A percentile compares a stretch with the other conserved stretches of the same genome.
Evolutionary conservation across 257 asterid species (phyloP).

Genomic region (Verbascum thapsus): DNA sequence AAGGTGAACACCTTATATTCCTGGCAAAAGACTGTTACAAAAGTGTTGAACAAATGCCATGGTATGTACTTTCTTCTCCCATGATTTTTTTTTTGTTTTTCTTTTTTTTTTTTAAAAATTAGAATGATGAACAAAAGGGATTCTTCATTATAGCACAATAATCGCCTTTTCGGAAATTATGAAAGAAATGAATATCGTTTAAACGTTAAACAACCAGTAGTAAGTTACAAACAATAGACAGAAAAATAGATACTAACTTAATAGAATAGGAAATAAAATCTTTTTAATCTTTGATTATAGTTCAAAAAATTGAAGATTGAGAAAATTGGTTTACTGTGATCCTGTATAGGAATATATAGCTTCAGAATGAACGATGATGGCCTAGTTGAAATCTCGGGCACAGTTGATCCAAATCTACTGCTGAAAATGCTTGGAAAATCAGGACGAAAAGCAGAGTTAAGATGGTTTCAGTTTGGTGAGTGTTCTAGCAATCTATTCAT

Average conservation of each 20-base stretch:
- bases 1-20: slow-evolving; percentile 31
- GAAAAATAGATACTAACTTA: too few species aligned
- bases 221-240: too few species aligned
- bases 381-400: slow-evolving; percentile 35
- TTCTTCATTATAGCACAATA: too few species aligned
- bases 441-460: slow-evolving; percentile 31
- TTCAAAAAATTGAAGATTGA: too few species aligned
- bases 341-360: slow-evolving; percentile 30
- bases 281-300: too few species aligned
- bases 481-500: slow-evolving; percentile 48
- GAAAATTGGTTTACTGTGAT: background rate
- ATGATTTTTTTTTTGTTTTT: background rate
- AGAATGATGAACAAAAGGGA: too few species aligned
- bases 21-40: slow-evolving; percentile 35
- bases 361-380: slow-evolving; percentile 40
- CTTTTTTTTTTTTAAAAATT: too few species aligned
- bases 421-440: slow-evolving; percentile 34
- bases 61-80: slow-evolving; percentile 19
- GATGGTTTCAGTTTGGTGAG: slow-evolving; percentile 46
- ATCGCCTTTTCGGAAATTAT: too few species aligned
- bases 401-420: slow-evolving; percentile 36
- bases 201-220: too few species aligned
- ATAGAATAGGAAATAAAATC: too few species aligned
- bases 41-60: slow-evolving; percentile 30
- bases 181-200: too few species aligned